These are phyloP conservation scores for Yarrowia sp. DNA, from an alignment of 805 yeast genomes.

Conservation along the genomic window DNA sequence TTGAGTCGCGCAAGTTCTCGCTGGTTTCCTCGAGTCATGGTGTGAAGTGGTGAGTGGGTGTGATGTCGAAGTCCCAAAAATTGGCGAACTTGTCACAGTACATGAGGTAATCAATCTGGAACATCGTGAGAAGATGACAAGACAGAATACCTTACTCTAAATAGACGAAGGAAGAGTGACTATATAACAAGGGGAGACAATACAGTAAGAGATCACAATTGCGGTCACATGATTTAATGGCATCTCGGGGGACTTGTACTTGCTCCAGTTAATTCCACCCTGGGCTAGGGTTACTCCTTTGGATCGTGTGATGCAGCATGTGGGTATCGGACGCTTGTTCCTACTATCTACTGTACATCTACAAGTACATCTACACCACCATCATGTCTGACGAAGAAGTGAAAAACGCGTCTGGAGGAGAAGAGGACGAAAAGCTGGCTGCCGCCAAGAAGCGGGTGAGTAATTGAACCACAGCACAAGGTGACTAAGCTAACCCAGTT, in stretches of 20 bases:
- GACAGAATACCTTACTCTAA: too few species aligned
- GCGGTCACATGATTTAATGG: too few species aligned
- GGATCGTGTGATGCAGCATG: slow-evolving; percentile 15
- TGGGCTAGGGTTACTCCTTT: too few species aligned
- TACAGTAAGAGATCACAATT: too few species aligned
- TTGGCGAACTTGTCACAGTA: too few species aligned
- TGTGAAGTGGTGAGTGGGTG: slow-evolving; percentile 10
- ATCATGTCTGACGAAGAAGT: slow-evolving; percentile 39
- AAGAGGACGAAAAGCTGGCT: slow-evolving; percentile 68
- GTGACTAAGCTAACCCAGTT: slow-evolving; percentile 48
- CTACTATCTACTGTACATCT: too few species aligned
- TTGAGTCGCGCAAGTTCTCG: slow-evolving; percentile 92
- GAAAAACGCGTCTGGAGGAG: slow-evolving; percentile 48
- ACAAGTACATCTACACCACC: not conserved
- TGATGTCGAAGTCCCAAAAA: slow-evolving; percentile 16
- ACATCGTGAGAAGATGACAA: too few species aligned
- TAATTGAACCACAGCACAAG: slow-evolving; percentile 34
- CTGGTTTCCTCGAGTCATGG: slow-evolving; percentile 96
- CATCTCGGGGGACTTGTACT: too few species aligned
- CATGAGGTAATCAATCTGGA: too few species aligned
- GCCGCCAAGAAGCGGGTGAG: slow-evolving; percentile 72
- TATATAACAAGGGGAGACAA: too few species aligned
- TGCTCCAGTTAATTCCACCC: too few species aligned
- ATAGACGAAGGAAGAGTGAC: too few species aligned
- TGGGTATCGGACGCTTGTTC: not conserved